Evolutionary conservation across 805 yeast species (phyloP), one percentile per base, ranked within the genome.

Genomic region (Teunomyces panamensis): DNA sequence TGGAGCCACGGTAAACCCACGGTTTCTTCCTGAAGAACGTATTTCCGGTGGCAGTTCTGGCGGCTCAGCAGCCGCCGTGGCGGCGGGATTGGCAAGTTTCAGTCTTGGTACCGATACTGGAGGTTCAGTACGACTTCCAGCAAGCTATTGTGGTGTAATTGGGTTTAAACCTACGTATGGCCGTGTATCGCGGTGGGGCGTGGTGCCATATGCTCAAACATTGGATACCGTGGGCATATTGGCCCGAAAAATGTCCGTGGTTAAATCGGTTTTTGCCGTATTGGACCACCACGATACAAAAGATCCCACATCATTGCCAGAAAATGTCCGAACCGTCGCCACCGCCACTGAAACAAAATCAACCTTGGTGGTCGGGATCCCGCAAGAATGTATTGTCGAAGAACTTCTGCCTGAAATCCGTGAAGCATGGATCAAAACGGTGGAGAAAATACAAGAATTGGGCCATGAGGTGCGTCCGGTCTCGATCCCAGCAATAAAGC

Each of bases 161-260:
- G 99, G 99, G 1, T 89, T 89, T 69, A 94, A 94, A 64, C 99
- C 99, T 0, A 77, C 94, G 0, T 94, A 94, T 63, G 99, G 99
- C 0, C 74, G 96, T 33, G 71, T 94, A 2, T 90, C 97, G 0
- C 72, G 99, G 48, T 84, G 89, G 83, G 99, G 99, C 2, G 89
- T 94, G 7, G 70, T 91, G 3, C 83, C 97, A 0, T 92, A 91
- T 67, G 97, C 97, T 1, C 98, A 95, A 65, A 84, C 92, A 34
- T 73, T 94, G 46, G 99, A 94, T 62, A 91, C 98, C 0, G 97
- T 94, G 1, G 99, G 99, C 0, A 77, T 95, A 1, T 47, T 91
- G 29, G 71, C 91, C 0, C 75, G 73, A 11, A 70, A 78, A 28
- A 52, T 87, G 5, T 65, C 62, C 0, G 57, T 67, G 0, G 54